Base-by-base conservation (phyloP, 257 asterid species). In the Gynochthodes officinalis region DNA sequence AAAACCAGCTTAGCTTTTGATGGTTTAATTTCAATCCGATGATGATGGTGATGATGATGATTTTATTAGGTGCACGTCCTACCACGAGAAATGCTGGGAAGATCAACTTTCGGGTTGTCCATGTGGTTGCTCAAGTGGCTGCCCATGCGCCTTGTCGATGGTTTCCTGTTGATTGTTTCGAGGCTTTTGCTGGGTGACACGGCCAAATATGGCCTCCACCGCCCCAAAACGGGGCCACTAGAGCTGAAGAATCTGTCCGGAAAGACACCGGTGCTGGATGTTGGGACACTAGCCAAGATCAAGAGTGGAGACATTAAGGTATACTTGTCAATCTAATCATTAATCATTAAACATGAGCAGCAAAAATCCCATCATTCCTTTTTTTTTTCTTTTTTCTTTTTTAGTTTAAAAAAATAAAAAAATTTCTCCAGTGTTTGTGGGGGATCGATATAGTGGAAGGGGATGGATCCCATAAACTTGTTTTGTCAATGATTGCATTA, bases 81-180 rank as follows among this genome's bases (percentile, higher is more conserved):
- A 55, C 84, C 84, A 62, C 71, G 33, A 67, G 76, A 80, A 78
- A 76, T 80, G 80, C 73, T 80, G 30, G 84, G 84, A 27, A 76
- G 30, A 71, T 80, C 84, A 54, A 80, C 84, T 61, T 80, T 80
- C 66, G 84, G 83, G 69, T 19, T 80, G 76, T 80, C 84, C 70
- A 80, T 80, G 84, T 80, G 80, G 78, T 61, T 80, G 60, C 78
- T 80, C n/a, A 76, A 72, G 78, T 80, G 84, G 84, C 72, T 80
- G 40, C 84, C 84, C 70, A 54, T 76, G 35, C 62, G 75, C 37
- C 73, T 80, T 9, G 84, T 72, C 43, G 84, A 80, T 35, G 57
- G 73, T 12, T 62, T 80, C 43, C 18, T 80, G 69, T 64, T 80
- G 64, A 53, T 80, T 23, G 50, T 80, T n/a, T 75, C 84, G 49